Base-by-base conservation (phyloP, 2,329 filamentous ascomycete species). In the Fusarium nisikadoi region DNA sequence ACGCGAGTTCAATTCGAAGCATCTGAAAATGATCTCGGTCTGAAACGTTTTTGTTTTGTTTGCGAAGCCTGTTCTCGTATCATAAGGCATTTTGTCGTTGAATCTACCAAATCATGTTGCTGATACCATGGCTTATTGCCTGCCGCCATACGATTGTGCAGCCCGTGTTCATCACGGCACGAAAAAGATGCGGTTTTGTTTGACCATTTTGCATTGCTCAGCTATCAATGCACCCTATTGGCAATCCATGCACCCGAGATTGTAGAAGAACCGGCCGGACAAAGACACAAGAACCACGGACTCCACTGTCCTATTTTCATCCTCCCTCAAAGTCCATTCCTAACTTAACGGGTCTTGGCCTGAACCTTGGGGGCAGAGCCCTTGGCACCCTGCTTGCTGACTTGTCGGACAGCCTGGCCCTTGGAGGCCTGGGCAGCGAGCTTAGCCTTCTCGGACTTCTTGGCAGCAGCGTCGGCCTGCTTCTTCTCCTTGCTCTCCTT, bases 361-460 rank as follows among this genome's bases (percentile, higher is more conserved):
- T 92, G 89, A 80, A 94, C 91, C 93, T 98, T 98, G 83, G 88
- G 86, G 80, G 89, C 90, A 79, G 94, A 90, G 81, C 96, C 96
- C 91, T 97, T 97, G 77, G 94, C 92, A 82, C 94, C 94, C 90
- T 97, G 94, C 93, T 99, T 99, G 91, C 94, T 95, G 84, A 92
- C 88, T 84, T 97, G 93, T 85, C 93, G 91, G 81, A 86, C 84
- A 78, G 89, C 88, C 88, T 94, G 90, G 82, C 94, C 95, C 87
- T 93, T 92, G 83, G 91, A 86, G 78, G 91, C 89, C 72, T 78
- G 80, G 78, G 92, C 90, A 76, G 95, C 95, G 81, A 80, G 88
- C 93, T 98, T 98, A 81, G 96, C 96, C 94, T 99, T 99, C 88
- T 98, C 95, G 69, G 94, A 93, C 93, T 98, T 99, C 94, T 98